Evolutionary conservation across 164 flowering plant genomes (phyloP).

Genomic region (Buxus sempervirens): DNA sequence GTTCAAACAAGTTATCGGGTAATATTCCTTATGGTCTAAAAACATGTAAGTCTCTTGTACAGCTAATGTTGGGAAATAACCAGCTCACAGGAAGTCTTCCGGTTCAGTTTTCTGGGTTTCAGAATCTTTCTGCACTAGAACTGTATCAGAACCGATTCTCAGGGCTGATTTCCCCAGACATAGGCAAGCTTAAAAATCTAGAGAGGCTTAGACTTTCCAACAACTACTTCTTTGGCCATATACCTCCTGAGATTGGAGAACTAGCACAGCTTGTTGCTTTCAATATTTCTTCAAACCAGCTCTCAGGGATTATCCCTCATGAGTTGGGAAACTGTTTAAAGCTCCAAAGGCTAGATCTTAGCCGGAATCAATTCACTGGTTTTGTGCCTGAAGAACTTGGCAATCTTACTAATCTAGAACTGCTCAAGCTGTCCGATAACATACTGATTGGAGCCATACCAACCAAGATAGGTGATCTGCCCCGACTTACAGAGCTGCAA

Average conservation of each 20-base stretch:
- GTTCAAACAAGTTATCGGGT: constrained; percentile 45
- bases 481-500: constrained; percentile 46
- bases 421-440: constrained; percentile 50
- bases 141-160: constrained; percentile 46
- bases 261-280: constrained; percentile 41
- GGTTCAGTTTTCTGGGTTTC: constrained; percentile 31
- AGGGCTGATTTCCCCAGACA: constrained; percentile 41
- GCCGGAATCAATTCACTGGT: constrained; percentile 45
- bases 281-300: constrained; percentile 46
- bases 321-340: constrained; percentile 39
- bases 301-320: constrained; percentile 42
- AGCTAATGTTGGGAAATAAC: constrained; percentile 45
- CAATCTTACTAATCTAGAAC: constrained; percentile 39
- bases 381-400: constrained; percentile 41
- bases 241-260: constrained; percentile 48
- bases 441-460: constrained; percentile 41
- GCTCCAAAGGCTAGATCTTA: constrained; percentile 57
- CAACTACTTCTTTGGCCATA: constrained; percentile 36
- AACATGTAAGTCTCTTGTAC: constrained; percentile 46
- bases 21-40: constrained; percentile 44
- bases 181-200: constrained; percentile 40
- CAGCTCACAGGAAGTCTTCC: constrained; percentile 53
- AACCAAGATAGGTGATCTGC: constrained; percentile 32
- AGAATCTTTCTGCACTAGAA: constrained; percentile 44
- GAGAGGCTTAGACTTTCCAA: constrained; percentile 41